phyloP scores from a whole-genome alignment of 2,329 filamentous ascomycete species.

The Aspergillus carbonarius region DNA sequence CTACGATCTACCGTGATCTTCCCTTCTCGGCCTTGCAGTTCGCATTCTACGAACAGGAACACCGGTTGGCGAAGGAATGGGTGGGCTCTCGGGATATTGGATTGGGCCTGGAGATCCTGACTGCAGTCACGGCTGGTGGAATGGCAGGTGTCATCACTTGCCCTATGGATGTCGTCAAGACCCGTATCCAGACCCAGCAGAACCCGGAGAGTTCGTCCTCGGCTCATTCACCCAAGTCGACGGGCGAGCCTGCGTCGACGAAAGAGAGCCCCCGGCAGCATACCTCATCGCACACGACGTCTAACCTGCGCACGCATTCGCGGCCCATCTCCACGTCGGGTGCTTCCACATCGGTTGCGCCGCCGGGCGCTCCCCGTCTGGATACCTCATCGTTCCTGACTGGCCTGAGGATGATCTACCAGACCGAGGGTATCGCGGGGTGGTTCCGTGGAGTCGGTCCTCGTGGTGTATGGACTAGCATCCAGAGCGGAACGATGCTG shows the following conservation, averaged over 20 bases:
- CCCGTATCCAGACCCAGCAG: conserved; percentile 89
- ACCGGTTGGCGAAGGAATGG: conserved; percentile 75
- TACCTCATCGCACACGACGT: conserved; percentile 24
- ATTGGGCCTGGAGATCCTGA: conserved; percentile 78
- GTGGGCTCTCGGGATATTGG: conserved; percentile 82
- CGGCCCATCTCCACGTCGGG: conserved; percentile 86
- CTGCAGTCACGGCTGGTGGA: conserved; percentile 84
- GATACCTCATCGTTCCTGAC: conserved; percentile 87
- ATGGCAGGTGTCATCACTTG: conserved; percentile 93
- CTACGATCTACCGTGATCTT: conserved; percentile 88
- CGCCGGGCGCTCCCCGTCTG: conserved; percentile 74
- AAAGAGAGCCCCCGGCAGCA: conserved; percentile 33
- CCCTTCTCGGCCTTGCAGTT: conserved; percentile 97
- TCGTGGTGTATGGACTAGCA: conserved; percentile 91
- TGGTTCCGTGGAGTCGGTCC: conserved; percentile 96
- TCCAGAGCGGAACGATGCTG: conserved; percentile 95
- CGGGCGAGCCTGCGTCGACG: conserved; percentile 23
- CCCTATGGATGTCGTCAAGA: conserved; percentile 96
- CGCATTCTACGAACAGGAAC: conserved; percentile 96
- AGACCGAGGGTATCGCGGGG: conserved; percentile 79
- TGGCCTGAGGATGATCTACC: conserved; percentile 83
- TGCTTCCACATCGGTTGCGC: conserved; percentile 77
- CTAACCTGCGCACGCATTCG: conserved; percentile 52
- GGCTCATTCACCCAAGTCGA: conserved; percentile 28
- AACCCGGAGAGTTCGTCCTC: conserved; percentile 48